A percentile compares a stretch with the other conserved stretches of the same genome.
phyloP scores from a whole-genome alignment of 108 stramenopile species.

The Skeletonema potamos region DNA sequence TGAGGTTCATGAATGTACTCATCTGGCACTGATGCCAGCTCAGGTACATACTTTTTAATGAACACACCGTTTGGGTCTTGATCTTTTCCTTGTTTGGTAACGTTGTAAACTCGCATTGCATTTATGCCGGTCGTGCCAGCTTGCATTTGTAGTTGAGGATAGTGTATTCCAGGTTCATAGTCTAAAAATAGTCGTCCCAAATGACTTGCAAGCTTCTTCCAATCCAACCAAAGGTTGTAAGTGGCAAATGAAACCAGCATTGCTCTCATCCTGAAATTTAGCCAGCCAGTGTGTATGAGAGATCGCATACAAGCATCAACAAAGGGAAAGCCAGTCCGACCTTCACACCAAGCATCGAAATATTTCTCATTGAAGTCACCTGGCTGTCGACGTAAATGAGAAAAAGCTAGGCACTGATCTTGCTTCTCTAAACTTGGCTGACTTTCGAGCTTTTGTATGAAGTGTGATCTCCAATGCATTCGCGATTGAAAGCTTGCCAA shows the following conservation, averaged over 20 bases:
- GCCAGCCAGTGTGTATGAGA: conserved; percentile 62
- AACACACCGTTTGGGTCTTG: conserved; percentile 69
- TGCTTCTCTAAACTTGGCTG: conserved; percentile 59
- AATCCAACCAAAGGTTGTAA: conserved; percentile 79
- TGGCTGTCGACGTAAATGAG: conserved; percentile 56
- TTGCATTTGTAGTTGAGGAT: conserved; percentile 83
- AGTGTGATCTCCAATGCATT: conserved; percentile 74
- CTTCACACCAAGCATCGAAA: conserved; percentile 60
- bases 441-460: conserved; percentile 70
- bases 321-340: conserved; percentile 67
- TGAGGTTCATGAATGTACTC: conserved; percentile 70
- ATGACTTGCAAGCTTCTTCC: conserved; percentile 62
- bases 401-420: conserved; percentile 58
- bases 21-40: conserved; percentile 49
- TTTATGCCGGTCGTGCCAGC: conserved; percentile 79
- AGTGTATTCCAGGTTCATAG: conserved; percentile 72
- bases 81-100: conserved; percentile 73
- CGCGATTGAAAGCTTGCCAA: conserved; percentile 67
- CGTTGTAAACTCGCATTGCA: conserved; percentile 76
- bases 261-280: conserved; percentile 78
- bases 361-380: conserved; percentile 59
- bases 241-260: conserved; percentile 79
- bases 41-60: conserved; percentile 53
- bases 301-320: conserved; percentile 80
- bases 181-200: conserved; percentile 68